Conservation (phyloP, 2,329 filamentous ascomycete genomes). For the Pochonia chlamydosporia region DNA sequence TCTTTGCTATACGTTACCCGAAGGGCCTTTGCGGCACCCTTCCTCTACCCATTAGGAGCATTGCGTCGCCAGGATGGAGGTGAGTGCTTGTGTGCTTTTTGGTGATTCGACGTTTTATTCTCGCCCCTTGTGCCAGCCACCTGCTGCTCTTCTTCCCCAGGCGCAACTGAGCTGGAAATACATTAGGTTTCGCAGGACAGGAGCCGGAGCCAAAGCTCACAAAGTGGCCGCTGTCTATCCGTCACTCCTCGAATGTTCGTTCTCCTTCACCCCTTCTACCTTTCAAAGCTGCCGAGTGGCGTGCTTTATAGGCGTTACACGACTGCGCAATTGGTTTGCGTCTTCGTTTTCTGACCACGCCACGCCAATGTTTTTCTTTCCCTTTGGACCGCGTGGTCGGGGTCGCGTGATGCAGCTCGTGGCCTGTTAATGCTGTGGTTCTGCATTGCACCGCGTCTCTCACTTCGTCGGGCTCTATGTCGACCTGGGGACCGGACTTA, state of each 20-base stretch:
- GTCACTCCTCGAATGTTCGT: not conserved
- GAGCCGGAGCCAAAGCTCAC: not conserved
- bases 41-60: not conserved
- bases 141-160: not conserved
- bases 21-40: not conserved
- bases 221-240: not conserved
- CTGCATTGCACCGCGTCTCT: not conserved
- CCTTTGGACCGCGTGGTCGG: not conserved
- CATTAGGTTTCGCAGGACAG: not conserved
- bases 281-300: constrained; percentile 8
- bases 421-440: not conserved
- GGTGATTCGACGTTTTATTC: too few relatives aligned
- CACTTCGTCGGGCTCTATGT: not conserved
- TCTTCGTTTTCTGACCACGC: not conserved
- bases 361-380: not conserved
- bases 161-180: not conserved
- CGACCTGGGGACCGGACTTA: not conserved
- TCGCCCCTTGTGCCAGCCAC: not conserved
- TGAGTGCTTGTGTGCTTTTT: constrained; percentile 8
- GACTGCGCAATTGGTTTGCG: not conserved
- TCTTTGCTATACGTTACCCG: not conserved
- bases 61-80: constrained; percentile 8
- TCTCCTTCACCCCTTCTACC: not conserved
- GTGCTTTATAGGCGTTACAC: constrained; percentile 8
- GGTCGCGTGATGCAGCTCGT: constrained; percentile 1